These are phyloP conservation scores for Xylaria flabelliformis DNA, from an alignment of 495 filamentous ascomycete genomes.

Conservation along the genomic window DNA sequence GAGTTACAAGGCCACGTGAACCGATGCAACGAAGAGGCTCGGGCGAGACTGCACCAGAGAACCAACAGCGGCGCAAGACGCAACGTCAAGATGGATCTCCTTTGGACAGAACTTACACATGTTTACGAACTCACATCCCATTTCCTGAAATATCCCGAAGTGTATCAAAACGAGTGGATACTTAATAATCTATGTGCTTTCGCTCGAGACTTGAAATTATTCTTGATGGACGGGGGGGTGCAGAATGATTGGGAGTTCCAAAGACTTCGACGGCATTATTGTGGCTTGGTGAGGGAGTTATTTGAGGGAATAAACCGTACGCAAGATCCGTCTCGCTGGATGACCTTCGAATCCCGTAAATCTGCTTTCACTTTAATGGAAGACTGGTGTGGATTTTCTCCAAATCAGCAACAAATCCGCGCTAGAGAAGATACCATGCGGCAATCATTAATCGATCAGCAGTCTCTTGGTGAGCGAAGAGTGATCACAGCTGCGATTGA, in stretches of 20 bases:
- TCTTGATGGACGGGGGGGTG: conserved; percentile 89
- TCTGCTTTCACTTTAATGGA: conserved; percentile 97
- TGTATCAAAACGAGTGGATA: conserved; percentile 91
- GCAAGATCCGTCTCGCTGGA: conserved; percentile 85
- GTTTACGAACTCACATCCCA: conserved; percentile 94
- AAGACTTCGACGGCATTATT: conserved; percentile 88
- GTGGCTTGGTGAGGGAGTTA: conserved; percentile 88
- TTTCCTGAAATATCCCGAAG: conserved; percentile 78
- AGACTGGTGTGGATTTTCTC: conserved; percentile 97
- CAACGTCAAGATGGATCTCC: conserved; percentile 78
- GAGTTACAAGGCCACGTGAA: conserved; percentile 84
- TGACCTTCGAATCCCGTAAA: conserved; percentile 93
- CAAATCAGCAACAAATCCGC: conserved; percentile 82
- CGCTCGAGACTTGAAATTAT: conserved; percentile 89
- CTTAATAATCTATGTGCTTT: conserved; percentile 88
- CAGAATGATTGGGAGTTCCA: conserved; percentile 98
- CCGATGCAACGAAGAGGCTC: conserved; percentile 85
- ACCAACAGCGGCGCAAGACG: conserved; percentile 76
- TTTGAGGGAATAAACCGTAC: conserved; percentile 91
- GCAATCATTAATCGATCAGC: conserved; percentile 73
- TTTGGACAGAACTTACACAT: conserved; percentile 93
- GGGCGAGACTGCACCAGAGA: conserved; percentile 81
- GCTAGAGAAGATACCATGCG: conserved; percentile 88
- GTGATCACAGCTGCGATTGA: conserved; percentile 88
- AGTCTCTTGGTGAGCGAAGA: conserved; percentile 68